These are phyloP conservation scores for Syzygium syzygioides DNA, from an alignment of 441 rosid species.

Conservation along the genomic window DNA sequence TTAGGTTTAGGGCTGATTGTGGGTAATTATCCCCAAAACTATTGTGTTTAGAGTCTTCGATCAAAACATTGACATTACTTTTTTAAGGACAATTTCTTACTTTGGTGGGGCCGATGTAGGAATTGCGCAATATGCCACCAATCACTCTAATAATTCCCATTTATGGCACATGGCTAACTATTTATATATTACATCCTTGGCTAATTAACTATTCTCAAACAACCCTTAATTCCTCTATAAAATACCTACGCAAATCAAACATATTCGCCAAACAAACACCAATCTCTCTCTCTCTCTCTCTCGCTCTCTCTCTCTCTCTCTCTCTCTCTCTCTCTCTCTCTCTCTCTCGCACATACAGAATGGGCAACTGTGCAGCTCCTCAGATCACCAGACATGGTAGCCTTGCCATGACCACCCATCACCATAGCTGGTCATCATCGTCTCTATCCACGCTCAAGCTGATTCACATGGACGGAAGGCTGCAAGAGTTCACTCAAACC, in stretches of 20 bases:
- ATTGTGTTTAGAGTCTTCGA: too few relatives aligned
- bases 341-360: background rate
- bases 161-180: background rate
- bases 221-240: background rate
- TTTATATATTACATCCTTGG: background rate
- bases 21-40: too few relatives aligned
- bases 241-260: background rate
- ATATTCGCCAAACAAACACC: background rate
- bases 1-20: too few relatives aligned
- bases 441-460: background rate
- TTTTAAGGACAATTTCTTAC: background rate
- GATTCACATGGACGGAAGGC: background rate
- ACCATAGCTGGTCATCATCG: background rate
- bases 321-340: background rate
- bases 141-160: background rate
- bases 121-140: background rate
- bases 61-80: background rate
- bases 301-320: background rate
- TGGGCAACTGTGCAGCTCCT: conserved; percentile 2
- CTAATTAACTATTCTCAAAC: background rate
- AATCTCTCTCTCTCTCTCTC: background rate
- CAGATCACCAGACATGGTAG: background rate
- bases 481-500: background rate
- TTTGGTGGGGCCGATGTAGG: background rate
- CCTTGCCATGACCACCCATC: background rate